A percentile compares a stretch with the other conserved stretches of the same genome.
Conservation (phyloP, 2,329 filamentous ascomycete genomes). For the Nothophaeocryptopus gaeumannii region DNA sequence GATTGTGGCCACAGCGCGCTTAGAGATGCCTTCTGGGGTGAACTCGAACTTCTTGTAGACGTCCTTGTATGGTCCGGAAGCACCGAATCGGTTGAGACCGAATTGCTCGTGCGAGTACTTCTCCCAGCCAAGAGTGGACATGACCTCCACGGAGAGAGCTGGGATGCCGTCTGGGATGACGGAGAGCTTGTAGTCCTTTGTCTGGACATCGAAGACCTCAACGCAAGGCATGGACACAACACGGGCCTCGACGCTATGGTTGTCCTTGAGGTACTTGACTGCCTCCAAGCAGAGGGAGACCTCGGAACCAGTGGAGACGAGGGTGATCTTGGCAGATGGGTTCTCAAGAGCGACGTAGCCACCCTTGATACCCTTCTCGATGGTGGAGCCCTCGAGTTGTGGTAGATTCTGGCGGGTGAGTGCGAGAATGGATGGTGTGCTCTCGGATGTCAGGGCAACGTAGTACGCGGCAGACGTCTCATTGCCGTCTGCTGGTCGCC, state of each 20-base stretch:
- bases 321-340: constrained; percentile 78
- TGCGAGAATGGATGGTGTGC: constrained; percentile 88
- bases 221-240: constrained; percentile 95
- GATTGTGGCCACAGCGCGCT: constrained; percentile 87
- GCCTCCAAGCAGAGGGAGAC: constrained; percentile 91
- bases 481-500: constrained; percentile 97
- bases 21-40: constrained; percentile 92
- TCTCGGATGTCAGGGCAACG: constrained; percentile 81
- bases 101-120: constrained; percentile 99
- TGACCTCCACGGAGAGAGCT: constrained; percentile 89
- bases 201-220: constrained; percentile 91
- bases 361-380: constrained; percentile 89
- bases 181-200: constrained; percentile 90
- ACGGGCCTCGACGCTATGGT: constrained; percentile 82
- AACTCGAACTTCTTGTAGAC: constrained; percentile 99
- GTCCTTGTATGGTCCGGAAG: constrained; percentile 93
- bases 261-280: constrained; percentile 84
- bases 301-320: constrained; percentile 94
- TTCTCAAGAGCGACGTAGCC: constrained; percentile 87
- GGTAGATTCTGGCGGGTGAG: constrained; percentile 97
- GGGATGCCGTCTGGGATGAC: constrained; percentile 94
- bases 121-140: constrained; percentile 98
- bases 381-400: constrained; percentile 89
- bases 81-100: constrained; percentile 97
- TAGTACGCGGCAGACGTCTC: constrained; percentile 98